These are phyloP conservation scores for Stachybotrys echinatus DNA, from an alignment of 2,329 filamentous ascomycete species.

Conservation along the genomic window DNA sequence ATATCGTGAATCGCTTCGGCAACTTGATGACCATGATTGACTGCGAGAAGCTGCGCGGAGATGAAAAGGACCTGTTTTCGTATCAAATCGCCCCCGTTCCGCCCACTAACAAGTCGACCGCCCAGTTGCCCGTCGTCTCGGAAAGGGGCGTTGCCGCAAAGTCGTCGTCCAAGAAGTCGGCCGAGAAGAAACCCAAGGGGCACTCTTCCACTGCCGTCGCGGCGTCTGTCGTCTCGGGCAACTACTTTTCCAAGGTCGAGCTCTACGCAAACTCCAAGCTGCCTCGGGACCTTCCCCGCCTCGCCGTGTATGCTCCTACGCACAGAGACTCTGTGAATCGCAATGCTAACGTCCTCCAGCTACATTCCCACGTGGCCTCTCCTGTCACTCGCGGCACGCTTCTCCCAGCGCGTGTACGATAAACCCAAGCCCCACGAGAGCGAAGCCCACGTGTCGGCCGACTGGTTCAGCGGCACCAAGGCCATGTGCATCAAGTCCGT, in stretches of 20 bases:
- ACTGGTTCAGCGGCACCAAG: conserved; percentile 71
- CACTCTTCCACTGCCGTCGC: conserved; percentile 7
- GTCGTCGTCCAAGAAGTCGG: conserved; percentile 8
- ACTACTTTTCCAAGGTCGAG: conserved; percentile 72
- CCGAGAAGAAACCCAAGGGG: conserved; percentile 11
- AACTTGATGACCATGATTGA: conserved; percentile 69
- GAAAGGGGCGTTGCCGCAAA: conserved; percentile 5
- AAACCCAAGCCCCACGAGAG: conserved; percentile 57
- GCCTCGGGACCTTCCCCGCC: conserved; percentile 59
- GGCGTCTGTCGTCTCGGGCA: conserved; percentile 32
- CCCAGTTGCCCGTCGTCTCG: conserved; percentile 3
- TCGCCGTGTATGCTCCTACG: conserved; percentile 58
- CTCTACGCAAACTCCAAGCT: conserved; percentile 73
- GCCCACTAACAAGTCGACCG: neutral
- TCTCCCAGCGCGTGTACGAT: conserved; percentile 70
- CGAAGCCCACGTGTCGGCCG: conserved; percentile 64
- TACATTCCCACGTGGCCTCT: conserved; percentile 73
- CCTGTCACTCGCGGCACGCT: conserved; percentile 72
- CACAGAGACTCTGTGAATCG: neutral
- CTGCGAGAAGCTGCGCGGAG: conserved; percentile 46
- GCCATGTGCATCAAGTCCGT: conserved; percentile 82
- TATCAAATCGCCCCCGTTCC: conserved; percentile 22
- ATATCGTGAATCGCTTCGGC: conserved; percentile 59
- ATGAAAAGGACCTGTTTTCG: conserved; percentile 49
- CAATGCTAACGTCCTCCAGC: conserved; percentile 26